phyloP scores from a whole-genome alignment of 2,329 filamentous ascomycete genomes.

The Fusarium subtropicale region DNA sequence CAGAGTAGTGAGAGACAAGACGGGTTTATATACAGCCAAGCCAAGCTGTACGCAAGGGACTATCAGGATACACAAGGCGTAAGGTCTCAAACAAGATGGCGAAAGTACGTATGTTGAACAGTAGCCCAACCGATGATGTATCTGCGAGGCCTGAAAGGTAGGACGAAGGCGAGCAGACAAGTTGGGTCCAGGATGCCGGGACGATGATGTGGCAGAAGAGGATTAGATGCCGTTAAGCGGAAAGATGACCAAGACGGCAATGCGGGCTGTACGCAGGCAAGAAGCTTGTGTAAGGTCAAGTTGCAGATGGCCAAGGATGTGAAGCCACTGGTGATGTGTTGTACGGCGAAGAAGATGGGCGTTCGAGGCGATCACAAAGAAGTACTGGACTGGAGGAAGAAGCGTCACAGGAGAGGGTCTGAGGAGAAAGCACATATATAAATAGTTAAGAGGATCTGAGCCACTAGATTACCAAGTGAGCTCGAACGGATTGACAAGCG shows the following conservation, averaged over 20 bases:
- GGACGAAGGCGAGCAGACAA: slow-evolving; percentile 38
- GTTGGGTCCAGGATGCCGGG: slow-evolving; percentile 34
- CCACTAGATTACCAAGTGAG: slow-evolving; percentile 33
- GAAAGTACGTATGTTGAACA: slow-evolving; percentile 16
- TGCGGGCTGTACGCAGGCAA: slow-evolving; percentile 34
- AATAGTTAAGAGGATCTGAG: slow-evolving; percentile 33
- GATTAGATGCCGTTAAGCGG: slow-evolving; percentile 44
- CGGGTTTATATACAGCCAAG: slow-evolving; percentile 39
- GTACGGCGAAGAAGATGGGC: slow-evolving; percentile 15
- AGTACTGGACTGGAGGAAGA: slow-evolving; percentile 1
- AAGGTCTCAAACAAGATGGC: slow-evolving; percentile 28
- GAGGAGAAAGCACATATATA: slow-evolving; percentile 13
- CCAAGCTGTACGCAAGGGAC: slow-evolving; percentile 22
- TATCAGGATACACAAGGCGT: slow-evolving; percentile 29
- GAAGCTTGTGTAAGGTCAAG: slow-evolving; percentile 35
- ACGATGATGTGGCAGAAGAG: slow-evolving; percentile 47
- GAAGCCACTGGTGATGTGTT: slow-evolving; percentile 22
- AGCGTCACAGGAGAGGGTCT: slow-evolving; percentile 5
- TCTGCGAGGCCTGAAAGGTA: slow-evolving; percentile 39
- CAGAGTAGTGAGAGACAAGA: slow-evolving; percentile 16
- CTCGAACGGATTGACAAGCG: slow-evolving; percentile 42
- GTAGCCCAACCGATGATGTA: slow-evolving; percentile 37
- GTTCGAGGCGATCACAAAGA: slow-evolving; percentile 15
- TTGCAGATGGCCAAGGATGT: slow-evolving; percentile 28
- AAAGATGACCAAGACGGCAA: slow-evolving; percentile 26